phyloP scores from a whole-genome alignment of 2,329 filamentous ascomycete genomes.

The Monosporascus sp. region DNA sequence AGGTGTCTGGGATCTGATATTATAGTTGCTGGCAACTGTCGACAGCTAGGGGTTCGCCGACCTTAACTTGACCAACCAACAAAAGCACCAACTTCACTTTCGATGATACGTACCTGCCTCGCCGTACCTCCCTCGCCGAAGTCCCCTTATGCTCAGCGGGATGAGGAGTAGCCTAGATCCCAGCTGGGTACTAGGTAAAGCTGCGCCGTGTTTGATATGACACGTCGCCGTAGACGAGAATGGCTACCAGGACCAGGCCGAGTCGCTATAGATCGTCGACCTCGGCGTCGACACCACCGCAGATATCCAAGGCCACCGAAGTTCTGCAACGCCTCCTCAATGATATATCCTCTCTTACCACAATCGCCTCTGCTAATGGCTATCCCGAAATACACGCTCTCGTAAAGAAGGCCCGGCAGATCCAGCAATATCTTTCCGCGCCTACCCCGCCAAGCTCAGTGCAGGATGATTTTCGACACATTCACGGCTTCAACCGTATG shows the following conservation, averaged over 20 bases:
- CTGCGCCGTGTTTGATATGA: slow-evolving; percentile 21
- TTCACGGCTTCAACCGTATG: slow-evolving; percentile 71
- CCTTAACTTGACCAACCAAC: slow-evolving; percentile 2
- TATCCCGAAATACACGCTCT: slow-evolving; percentile 47
- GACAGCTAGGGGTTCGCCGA: not conserved
- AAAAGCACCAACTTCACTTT: too few relatives aligned
- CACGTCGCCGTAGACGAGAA: slow-evolving; percentile 2
- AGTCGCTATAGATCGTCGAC: slow-evolving; percentile 62
- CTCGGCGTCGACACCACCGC: slow-evolving; percentile 50
- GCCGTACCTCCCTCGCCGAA: not conserved
- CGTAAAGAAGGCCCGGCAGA: slow-evolving; percentile 53
- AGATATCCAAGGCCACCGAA: slow-evolving; percentile 56
- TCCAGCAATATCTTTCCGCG: slow-evolving; percentile 58
- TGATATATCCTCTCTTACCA: slow-evolving; percentile 32
- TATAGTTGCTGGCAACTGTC: too few relatives aligned
- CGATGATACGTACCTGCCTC: too few relatives aligned
- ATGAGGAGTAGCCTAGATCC: slow-evolving; percentile 22
- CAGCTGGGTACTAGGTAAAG: slow-evolving; percentile 20
- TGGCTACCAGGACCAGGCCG: slow-evolving; percentile 43
- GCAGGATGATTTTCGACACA: slow-evolving; percentile 79
- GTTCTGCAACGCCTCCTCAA: slow-evolving; percentile 53
- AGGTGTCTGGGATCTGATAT: too few relatives aligned
- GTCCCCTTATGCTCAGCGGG: slow-evolving; percentile 21
- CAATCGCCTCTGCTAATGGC: slow-evolving; percentile 27
- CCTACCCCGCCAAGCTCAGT: slow-evolving; percentile 40